Evolutionary conservation across 495 filamentous ascomycete genomes (phyloP).

Genomic region (Talaromyces adpressus): DNA sequence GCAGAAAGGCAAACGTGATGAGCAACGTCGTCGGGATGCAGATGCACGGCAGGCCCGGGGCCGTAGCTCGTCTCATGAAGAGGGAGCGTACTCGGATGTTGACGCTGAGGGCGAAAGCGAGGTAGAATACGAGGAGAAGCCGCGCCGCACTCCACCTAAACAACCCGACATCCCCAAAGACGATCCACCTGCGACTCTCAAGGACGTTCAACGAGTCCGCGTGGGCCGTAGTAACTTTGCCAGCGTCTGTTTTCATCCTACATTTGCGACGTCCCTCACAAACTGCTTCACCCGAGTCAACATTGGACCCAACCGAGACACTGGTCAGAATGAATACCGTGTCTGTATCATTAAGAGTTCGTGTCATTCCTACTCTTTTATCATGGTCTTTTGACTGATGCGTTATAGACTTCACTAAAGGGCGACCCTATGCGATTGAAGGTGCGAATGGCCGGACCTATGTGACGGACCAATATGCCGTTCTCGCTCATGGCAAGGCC

Average conservation of each 20-base stretch:
- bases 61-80: slow-evolving; percentile 23
- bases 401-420: slow-evolving; percentile 59
- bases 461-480: slow-evolving; percentile 68
- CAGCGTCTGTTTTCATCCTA: slow-evolving; percentile 83
- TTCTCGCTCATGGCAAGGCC: slow-evolving; percentile 67
- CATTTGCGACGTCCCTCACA: slow-evolving; percentile 71
- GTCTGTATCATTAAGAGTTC: slow-evolving; percentile 80
- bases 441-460: slow-evolving; percentile 62
- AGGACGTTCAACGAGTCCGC: slow-evolving; percentile 73
- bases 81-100: slow-evolving; percentile 49
- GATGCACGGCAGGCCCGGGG: slow-evolving; percentile 32
- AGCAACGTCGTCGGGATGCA: slow-evolving; percentile 61
- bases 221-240: slow-evolving; percentile 76
- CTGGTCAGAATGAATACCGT: slow-evolving; percentile 67
- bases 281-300: slow-evolving; percentile 77
- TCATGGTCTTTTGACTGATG: neutral
- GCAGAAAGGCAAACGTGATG: slow-evolving; percentile 64
- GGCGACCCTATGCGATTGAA: slow-evolving; percentile 73
- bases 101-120: slow-evolving; percentile 77
- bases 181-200: slow-evolving; percentile 59
- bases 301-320: slow-evolving; percentile 63
- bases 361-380: slow-evolving; percentile 8
- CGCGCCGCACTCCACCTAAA: slow-evolving; percentile 20
- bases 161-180: slow-evolving; percentile 38
- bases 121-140: slow-evolving; percentile 59